Percentiles rank a stretch among this genome's conserved stretches.
Conservation (phyloP, 306 rosid species). For the Begonia masoniana region DNA sequence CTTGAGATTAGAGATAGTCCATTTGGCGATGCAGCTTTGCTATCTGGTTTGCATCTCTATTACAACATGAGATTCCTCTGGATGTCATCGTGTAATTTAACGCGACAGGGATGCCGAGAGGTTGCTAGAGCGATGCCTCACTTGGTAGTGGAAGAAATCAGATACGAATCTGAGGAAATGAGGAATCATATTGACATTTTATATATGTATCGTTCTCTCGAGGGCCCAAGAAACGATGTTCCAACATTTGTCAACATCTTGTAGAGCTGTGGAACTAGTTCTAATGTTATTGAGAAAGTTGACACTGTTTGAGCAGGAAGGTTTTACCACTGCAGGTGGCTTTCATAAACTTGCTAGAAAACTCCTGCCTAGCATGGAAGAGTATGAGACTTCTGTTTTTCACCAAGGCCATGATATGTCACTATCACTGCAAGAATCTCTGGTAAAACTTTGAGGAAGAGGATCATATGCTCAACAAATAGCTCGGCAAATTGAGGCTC, state of each 20-base stretch:
- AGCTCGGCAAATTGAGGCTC: no score
- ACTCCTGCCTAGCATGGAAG: constrained; percentile 7
- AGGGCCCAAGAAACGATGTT: constrained; percentile 59
- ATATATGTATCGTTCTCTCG: constrained; percentile 53
- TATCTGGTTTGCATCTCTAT: constrained; percentile 62
- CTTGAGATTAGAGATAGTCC: constrained; percentile 90
- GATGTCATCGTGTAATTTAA: constrained; percentile 64
- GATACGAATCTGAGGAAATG: constrained; percentile 3
- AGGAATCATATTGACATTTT: constrained; percentile 21
- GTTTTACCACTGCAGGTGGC: constrained; percentile 17
- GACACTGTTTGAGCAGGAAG: constrained; percentile 10
- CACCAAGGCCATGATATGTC: no score
- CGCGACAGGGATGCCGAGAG: constrained; percentile 56
- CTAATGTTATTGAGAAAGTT: constrained; percentile 11
- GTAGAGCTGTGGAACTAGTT: constrained; percentile 18
- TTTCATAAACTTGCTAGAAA: constrained; percentile 29
- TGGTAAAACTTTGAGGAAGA: no score
- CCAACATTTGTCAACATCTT: constrained; percentile 47
- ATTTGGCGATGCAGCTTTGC: constrained; percentile 66
- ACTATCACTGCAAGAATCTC: no score
- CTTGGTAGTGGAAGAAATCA: constrained; percentile 60
- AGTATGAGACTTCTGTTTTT: no score
- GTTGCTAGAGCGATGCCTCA: constrained; percentile 50
- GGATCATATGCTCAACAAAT: no score
- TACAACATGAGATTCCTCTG: constrained; percentile 92